Conservation (phyloP, 305 asterid genomes). For the Fraxinus sp. region DNA sequence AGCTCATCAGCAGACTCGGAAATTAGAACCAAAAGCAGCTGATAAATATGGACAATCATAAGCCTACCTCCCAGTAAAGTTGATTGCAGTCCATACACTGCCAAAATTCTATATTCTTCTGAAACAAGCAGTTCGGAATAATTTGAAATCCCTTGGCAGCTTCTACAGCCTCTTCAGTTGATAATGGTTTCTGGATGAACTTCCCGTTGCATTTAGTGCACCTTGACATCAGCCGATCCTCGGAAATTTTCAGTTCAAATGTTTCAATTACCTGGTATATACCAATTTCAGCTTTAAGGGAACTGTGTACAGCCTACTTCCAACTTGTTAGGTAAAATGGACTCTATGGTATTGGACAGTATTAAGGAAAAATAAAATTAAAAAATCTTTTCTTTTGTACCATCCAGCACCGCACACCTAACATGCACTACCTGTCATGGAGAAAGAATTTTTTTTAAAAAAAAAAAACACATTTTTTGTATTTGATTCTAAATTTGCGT, state of each 20-base stretch:
- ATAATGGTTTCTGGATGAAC: slow-evolving; percentile 84
- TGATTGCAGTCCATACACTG: slow-evolving; percentile 91
- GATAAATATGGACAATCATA: neutral
- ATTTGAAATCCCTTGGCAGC: slow-evolving; percentile 94
- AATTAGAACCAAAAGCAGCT: neutral
- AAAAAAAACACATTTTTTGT: neutral
- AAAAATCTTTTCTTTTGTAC: neutral
- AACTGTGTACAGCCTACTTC: neutral
- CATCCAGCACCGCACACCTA: neutral
- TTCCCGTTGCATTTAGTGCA: slow-evolving; percentile 89
- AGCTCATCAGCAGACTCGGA: neutral
- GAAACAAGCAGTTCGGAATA: slow-evolving; percentile 83
- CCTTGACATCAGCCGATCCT: slow-evolving; percentile 84
- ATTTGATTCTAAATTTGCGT: neutral
- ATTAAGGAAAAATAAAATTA: neutral
- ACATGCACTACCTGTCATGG: neutral
- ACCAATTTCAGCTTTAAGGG: slow-evolving; percentile 18
- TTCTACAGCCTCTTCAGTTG: slow-evolving; percentile 90
- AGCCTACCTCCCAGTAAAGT: slow-evolving; percentile 94
- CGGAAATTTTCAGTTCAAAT: slow-evolving; percentile 68
- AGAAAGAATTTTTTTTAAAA: neutral
- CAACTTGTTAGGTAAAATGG: neutral
- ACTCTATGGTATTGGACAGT: neutral
- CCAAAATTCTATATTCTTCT: slow-evolving; percentile 85
- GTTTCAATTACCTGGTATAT: slow-evolving; percentile 74